Conservation (phyloP, 1,284 basidiomycete genomes). For the Sphaerobolus stellatus region DNA sequence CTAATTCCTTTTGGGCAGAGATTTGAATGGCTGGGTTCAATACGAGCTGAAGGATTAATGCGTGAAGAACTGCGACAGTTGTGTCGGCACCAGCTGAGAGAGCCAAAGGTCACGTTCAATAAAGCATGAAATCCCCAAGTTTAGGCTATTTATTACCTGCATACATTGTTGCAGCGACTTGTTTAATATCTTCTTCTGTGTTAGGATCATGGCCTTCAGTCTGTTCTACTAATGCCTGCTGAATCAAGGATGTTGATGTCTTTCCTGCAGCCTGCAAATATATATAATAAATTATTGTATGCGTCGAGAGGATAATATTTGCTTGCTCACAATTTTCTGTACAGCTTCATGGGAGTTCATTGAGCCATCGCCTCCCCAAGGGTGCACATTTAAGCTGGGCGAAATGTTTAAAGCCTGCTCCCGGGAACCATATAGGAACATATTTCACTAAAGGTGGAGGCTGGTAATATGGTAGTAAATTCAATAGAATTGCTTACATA, state of each 20-base stretch:
- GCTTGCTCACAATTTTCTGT: neutral
- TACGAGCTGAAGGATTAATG: conserved; percentile 15
- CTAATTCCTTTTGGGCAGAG: conserved; percentile 17
- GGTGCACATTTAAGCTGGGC: neutral
- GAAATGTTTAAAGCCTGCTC: neutral
- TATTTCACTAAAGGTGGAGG: conserved; percentile 16
- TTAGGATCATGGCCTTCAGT: neutral
- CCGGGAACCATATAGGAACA: conserved; percentile 28
- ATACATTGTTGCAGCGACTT: conserved; percentile 14
- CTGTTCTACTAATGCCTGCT: neutral
- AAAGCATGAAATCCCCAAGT: neutral
- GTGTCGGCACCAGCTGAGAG: conserved; percentile 6
- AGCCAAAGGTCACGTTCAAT: neutral
- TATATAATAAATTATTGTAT: neutral
- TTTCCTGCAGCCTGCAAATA: neutral
- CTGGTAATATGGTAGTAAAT: neutral
- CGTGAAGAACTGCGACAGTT: conserved; percentile 1
- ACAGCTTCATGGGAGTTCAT: neutral
- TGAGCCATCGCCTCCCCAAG: neutral
- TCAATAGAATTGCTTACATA: neutral
- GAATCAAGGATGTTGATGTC: neutral
- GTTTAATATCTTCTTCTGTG: neutral
- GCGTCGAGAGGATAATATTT: neutral
- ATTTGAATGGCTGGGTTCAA: conserved; percentile 13
- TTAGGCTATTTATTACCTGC: conserved; percentile 13